A percentile compares a stretch with the other conserved stretches of the same genome.
These are phyloP conservation scores for Lactarius akahatsu DNA, from an alignment of 768 basidiomycete genomes.

Conservation along the genomic window DNA sequence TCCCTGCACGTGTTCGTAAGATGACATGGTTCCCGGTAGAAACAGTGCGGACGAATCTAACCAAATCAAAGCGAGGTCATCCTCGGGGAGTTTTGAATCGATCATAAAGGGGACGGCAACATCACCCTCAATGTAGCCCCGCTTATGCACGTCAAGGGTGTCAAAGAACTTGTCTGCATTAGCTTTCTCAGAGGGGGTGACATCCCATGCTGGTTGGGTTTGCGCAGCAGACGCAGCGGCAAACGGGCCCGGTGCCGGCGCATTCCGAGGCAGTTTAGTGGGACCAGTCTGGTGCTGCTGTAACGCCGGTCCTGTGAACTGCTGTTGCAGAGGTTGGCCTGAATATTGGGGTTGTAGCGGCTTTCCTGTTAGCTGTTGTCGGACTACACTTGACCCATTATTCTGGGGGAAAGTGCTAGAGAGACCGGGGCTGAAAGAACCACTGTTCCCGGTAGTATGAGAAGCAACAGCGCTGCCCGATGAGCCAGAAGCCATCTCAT, in stretches of 20 bases:
- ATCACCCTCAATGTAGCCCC: constrained; percentile 87
- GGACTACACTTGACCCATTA: constrained; percentile 50
- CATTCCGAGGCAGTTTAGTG: constrained; percentile 32
- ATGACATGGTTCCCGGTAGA: neutral
- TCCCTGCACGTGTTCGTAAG: constrained; percentile 58
- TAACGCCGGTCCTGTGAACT: constrained; percentile 21
- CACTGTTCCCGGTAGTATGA: constrained; percentile 59
- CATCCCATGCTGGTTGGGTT: constrained; percentile 65
- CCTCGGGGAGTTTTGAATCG: constrained; percentile 80
- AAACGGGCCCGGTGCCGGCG: constrained; percentile 31
- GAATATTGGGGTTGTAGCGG: constrained; percentile 63
- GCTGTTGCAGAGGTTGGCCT: constrained; percentile 44
- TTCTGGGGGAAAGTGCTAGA: constrained; percentile 54
- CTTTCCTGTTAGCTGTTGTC: constrained; percentile 30
- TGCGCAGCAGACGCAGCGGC: constrained; percentile 23
- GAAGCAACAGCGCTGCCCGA: constrained; percentile 38
- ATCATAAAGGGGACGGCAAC: constrained; percentile 95
- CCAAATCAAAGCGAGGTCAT: constrained; percentile 89
- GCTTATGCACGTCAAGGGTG: constrained; percentile 68
- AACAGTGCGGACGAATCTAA: constrained; percentile 42
- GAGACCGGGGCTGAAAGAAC: constrained; percentile 57
- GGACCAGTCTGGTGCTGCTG: constrained; percentile 30
- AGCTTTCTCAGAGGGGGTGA: constrained; percentile 77
- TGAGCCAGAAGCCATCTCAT: constrained; percentile 64
- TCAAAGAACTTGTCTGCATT: constrained; percentile 78